Evolutionary conservation across 2,329 filamentous ascomycete genomes (phyloP), one percentile per base, ranked within the genome.

Genomic region (Phaeophleospora eucalypticola): DNA sequence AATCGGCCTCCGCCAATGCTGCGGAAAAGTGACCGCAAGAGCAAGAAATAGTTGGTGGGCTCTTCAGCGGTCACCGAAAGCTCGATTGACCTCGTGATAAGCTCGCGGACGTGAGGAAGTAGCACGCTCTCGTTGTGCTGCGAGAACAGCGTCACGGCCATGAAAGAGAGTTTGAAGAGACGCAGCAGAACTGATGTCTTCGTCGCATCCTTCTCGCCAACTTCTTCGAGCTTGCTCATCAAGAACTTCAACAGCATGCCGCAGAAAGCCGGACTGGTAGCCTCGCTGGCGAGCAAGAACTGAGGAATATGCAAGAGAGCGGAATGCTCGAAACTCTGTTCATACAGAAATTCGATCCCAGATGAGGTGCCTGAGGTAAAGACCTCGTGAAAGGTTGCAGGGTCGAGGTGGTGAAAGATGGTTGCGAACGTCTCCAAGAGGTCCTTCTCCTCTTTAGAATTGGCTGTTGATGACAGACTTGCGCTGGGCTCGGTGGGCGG

Each of bases 1-100:
- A 98, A 99, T 53, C 95, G 86, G 6, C 93, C 94, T 41, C 93
- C 94, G 17, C 93, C 93, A 43, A 99, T 99, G 64, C 91, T 97
- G 46, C 93, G 76, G 67, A 99, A 99, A 1, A 99, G 74, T 0
- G 90, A 96, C 27, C 93, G 80, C 33, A 99, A 75, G 1, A 99
- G 79, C 9, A 96, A 77, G 69, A 98, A 99, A 70, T 98, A 98
- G 67, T 99, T 98, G 80, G 96, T 95, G 0, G 94, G 94, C 64
- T 97, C 91, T 60, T 96, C 89, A 0, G 93, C 94, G 48, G 86
- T 94, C 4, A 93, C 95, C 1, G 91, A 96, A 32, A 97, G 75
- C 68, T 97, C 89, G 53, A 99, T 96, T 7, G 91, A 97, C 68
- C 95, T 90, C 10, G 91, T 96, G 51, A 98, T 89, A 54, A 99